Percentiles rank a stretch among this genome's conserved stretches.
Evolutionary conservation across 768 basidiomycete species (phyloP).

Genomic region (Boletus eberwhitei): DNA sequence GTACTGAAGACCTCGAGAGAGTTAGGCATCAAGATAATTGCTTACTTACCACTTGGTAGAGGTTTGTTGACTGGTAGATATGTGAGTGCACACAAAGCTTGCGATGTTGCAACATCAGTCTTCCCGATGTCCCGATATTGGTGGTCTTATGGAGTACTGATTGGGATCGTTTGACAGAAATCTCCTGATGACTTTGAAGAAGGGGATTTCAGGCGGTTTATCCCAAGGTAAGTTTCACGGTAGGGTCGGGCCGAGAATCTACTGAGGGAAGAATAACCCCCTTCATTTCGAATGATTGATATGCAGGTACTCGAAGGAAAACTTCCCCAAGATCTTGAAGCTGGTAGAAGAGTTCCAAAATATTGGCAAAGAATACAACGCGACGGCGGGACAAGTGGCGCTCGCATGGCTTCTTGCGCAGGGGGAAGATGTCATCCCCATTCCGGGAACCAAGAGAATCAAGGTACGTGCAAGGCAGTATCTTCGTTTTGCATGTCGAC

Average conservation of each 20-base stretch:
- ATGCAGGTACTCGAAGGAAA: conserved; percentile 36
- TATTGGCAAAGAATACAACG: conserved; percentile 33
- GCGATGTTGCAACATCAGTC: too few relatives aligned
- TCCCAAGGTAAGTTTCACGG: conserved; percentile 28
- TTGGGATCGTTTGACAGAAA: conserved; percentile 17
- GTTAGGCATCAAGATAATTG: conserved; percentile 47
- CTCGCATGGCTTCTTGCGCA: conserved; percentile 42
- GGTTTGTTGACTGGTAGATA: conserved; percentile 49
- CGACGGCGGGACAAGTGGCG: conserved; percentile 38
- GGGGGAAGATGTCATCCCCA: conserved; percentile 37
- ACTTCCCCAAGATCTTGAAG: conserved; percentile 44
- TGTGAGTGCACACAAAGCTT: conserved; percentile 21
- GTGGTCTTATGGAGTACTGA: background rate
- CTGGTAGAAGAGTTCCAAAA: conserved; percentile 32
- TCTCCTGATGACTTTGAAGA: conserved; percentile 32
- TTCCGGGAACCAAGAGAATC: conserved; percentile 39
- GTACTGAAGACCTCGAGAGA: conserved; percentile 45
- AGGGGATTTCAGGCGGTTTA: conserved; percentile 21
- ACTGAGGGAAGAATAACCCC: background rate
- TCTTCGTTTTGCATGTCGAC: background rate
- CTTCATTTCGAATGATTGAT: background rate
- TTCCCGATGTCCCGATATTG: background rate
- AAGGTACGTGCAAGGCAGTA: conserved; percentile 16
- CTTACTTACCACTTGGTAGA: conserved; percentile 52
- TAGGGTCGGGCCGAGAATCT: background rate